Base-by-base conservation (phyloP, 2,329 filamentous ascomycete genomes). In the Diaporthe helianthi region DNA sequence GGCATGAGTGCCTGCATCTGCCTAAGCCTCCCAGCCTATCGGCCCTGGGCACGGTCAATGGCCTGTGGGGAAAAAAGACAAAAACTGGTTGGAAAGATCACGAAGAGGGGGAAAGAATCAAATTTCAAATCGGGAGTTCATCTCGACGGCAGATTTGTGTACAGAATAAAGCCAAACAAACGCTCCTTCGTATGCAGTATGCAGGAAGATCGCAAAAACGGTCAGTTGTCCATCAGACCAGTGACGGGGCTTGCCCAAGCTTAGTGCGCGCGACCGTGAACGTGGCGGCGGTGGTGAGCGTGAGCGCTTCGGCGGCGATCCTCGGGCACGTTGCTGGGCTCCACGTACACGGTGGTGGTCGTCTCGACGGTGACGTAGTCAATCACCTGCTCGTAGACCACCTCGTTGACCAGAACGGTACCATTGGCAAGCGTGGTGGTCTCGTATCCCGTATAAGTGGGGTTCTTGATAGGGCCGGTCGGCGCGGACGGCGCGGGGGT, bases 371-470 rank as follows among this genome's bases (percentile, higher is more conserved):
- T 88, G 19, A 87, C 84, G 64, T 84, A 87, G 33, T 88, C 82
- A 5, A 83, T 75, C 54, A 86, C 82, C 78, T 89, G 82, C 65
- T 86, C 84, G 83, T 86, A 87, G 15, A 88, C 76, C 26, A 90
- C 83, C 79, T 89, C 84, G 71, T 82, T 82, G 15, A 90, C 85
- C 8, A 83, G 73, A 53, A 74, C 46, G 17, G 68, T 52, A 12
- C 69, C 71, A 6, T 69, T 61, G 2, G 72, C 52, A 26, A 71
- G 51, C 54, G 73, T 69, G 22, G 68, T 63, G n/a, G 66, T 54
- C 24, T 67, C 49, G 26, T 69, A 65, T 19, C 70, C 70, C 8
- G 72, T 60, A n/a, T 54, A 36, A 2, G 31, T 72, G 17, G 69
- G 19, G 2, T 63, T 53, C 41, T 69, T 61, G 0, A 54, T 46